phyloP scores from a whole-genome alignment of 2,329 filamentous ascomycete species.

The Orbilia javanica region DNA sequence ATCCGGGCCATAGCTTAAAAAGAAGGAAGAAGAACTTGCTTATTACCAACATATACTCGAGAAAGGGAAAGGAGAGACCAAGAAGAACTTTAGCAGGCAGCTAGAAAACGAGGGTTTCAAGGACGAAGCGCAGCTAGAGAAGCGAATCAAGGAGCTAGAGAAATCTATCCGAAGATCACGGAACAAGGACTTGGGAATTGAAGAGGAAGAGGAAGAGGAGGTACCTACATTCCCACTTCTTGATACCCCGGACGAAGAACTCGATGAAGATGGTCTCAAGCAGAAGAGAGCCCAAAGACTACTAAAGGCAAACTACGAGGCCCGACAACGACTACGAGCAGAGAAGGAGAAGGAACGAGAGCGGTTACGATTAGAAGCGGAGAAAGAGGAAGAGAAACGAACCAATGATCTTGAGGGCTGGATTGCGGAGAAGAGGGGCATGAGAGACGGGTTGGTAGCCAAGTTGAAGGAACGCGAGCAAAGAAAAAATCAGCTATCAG shows the following conservation, averaged over 20 bases:
- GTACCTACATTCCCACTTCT: conserved; percentile 87
- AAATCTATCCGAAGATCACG: conserved; percentile 88
- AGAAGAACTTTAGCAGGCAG: conserved; percentile 88
- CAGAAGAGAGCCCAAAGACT: conserved; percentile 92
- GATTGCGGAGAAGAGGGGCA: conserved; percentile 83
- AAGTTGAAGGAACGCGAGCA: conserved; percentile 94
- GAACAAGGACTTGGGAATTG: conserved; percentile 90
- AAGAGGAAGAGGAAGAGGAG: conserved; percentile 81
- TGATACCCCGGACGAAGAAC: conserved; percentile 88
- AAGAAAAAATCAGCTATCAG: conserved; percentile 92
- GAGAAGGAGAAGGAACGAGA: conserved; percentile 96
- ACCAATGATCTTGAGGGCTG: conserved; percentile 87
- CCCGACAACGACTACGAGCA: conserved; percentile 89
- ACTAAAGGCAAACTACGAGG: conserved; percentile 94
- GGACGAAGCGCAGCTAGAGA: conserved; percentile 87
- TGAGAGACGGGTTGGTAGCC: conserved; percentile 76
- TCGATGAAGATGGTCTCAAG: conserved; percentile 91
- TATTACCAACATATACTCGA: conserved; percentile 88
- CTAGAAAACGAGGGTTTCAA: conserved; percentile 92
- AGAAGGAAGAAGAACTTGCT: conserved; percentile 94
- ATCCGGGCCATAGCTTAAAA: conserved; percentile 72
- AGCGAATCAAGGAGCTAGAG: conserved; percentile 87
- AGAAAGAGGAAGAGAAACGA: conserved; percentile 83
- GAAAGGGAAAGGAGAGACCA: conserved; percentile 79
- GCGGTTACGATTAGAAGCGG: conserved; percentile 82